Conservation (phyloP, 192 early-diverging fungal genomes). For the Dispira parvispora region DNA sequence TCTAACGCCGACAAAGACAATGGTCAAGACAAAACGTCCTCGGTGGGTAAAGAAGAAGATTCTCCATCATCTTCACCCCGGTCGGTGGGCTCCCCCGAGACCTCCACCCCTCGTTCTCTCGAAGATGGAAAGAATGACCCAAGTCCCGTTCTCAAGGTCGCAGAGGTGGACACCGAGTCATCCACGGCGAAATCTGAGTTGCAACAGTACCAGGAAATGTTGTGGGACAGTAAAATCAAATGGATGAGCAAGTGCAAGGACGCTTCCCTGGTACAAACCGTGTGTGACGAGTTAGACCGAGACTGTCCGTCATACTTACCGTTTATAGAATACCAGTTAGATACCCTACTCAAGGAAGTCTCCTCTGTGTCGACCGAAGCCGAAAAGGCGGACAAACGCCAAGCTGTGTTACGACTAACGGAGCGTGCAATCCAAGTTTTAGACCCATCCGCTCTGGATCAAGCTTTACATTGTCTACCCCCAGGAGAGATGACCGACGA, state of each 20-base stretch:
- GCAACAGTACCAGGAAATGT: slow-evolving; percentile 42
- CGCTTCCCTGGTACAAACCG: slow-evolving; percentile 29
- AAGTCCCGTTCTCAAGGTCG: slow-evolving; percentile 12
- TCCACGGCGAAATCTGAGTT: slow-evolving; percentile 30
- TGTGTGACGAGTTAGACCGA: slow-evolving; percentile 41
- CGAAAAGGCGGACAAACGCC: slow-evolving; percentile 26
- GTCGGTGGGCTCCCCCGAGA: slow-evolving; percentile 25
- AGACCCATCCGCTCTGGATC: slow-evolving; percentile 40
- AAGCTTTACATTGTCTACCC: slow-evolving; percentile 39
- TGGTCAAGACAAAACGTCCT: not conserved
- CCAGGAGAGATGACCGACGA: slow-evolving; percentile 24
- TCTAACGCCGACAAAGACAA: slow-evolving; percentile 22
- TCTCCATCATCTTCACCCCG: slow-evolving; percentile 34
- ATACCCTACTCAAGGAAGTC: slow-evolving; percentile 30
- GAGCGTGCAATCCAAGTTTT: slow-evolving; percentile 40
- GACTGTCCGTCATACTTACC: slow-evolving; percentile 40
- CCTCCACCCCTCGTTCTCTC: too few relatives aligned
- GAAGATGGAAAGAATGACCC: too few relatives aligned
- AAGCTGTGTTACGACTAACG: slow-evolving; percentile 30
- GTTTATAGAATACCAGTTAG: slow-evolving; percentile 32
- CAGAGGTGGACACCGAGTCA: slow-evolving; percentile 16
- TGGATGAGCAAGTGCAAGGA: slow-evolving; percentile 66
- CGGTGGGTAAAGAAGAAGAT: slow-evolving; percentile 11
- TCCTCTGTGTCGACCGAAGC: slow-evolving; percentile 28
- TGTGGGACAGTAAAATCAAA: slow-evolving; percentile 62